Evolutionary conservation across 139 green algal genomes (phyloP), one percentile per base, ranked within the genome.

Genomic region (Haematococcus sp.): DNA sequence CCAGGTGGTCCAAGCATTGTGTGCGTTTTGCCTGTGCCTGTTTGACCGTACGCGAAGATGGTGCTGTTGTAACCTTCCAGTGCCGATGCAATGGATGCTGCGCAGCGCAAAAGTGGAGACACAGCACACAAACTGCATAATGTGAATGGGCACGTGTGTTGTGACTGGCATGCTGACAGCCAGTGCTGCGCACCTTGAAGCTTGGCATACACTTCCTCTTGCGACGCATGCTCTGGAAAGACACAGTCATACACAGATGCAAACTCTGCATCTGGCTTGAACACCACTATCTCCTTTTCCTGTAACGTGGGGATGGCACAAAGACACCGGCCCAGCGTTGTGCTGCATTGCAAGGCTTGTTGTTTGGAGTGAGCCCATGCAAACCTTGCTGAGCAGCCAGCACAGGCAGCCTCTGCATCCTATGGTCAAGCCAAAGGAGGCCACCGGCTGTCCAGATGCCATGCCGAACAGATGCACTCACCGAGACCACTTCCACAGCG

Each of bases 11-110:
- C 84, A 51, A 88, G 74, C 78, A 91, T 91, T 40, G 81, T 91
- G 74, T 84, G 84, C 23, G 87, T 90, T 66, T 91, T 91, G 13
- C 87, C 87, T 3, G 80, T 88, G 44, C 87, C 87, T 20, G 87
- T 91, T 43, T 89, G 40, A 11, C 40, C 40, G 28, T 81, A 81
- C 2, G 76, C 69, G 4, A 81, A 63, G 25, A 73, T 25, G 1
- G 69, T 81, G 59, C 35, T 54, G 61, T 81, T 81, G 68, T 52
- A 81, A 27, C 75, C 75, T n/a, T 72, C 30, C 31, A 81, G 23
- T 3, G 68, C 32, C 9, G 68, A 55, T 1, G 68, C 1, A 11
- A 81, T 46, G 11, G 31, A 28, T n/a, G n/a, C 74, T 79, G 74
- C 30, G 60, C 16, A 35, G 20, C 23, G 9, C n/a, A n/a, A n/a